A percentile compares a stretch with the other conserved stretches of the same genome.
These are phyloP conservation scores for Cladobotryum protrusum DNA, from an alignment of 2,329 filamentous ascomycete species.

Conservation along the genomic window DNA sequence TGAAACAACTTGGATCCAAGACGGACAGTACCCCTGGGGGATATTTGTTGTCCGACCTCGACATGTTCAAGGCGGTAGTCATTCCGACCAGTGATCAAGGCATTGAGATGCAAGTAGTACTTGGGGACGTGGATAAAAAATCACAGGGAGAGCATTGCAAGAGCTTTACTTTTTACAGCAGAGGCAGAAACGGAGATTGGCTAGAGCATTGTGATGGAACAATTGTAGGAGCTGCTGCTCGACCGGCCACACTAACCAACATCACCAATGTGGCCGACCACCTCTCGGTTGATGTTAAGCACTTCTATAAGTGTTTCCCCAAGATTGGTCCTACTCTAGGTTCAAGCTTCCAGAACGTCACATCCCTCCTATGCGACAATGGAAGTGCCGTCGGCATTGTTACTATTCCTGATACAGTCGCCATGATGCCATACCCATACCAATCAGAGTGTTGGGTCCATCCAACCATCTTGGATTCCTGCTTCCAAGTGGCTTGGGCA, in stretches of 20 bases:
- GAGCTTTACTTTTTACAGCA: background rate
- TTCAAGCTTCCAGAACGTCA: too few species aligned
- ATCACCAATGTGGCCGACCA: too few species aligned
- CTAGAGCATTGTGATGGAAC: background rate
- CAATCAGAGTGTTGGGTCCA: background rate
- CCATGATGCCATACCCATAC: background rate
- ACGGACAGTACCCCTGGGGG: background rate
- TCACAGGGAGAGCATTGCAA: background rate
- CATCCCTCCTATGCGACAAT: too few species aligned
- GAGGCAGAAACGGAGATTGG: slow-evolving; percentile 1
- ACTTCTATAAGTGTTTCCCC: too few species aligned
- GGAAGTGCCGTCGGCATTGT: too few species aligned
- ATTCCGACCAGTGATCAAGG: background rate
- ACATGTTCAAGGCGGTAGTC: background rate
- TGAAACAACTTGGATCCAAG: background rate
- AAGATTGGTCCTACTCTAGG: too few species aligned
- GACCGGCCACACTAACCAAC: background rate
- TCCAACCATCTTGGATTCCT: slow-evolving; percentile 1
- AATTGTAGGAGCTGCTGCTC: background rate
- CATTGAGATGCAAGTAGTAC: background rate
- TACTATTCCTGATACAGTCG: background rate
- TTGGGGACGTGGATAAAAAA: background rate
- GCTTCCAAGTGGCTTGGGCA: slow-evolving; percentile 1
- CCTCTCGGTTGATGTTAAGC: too few species aligned
- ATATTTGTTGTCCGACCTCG: background rate